A percentile compares a stretch with the other conserved stretches of the same genome.
These are phyloP conservation scores for Fusarium sp. DNA, from an alignment of 2,329 filamentous ascomycete genomes.

Conservation along the genomic window DNA sequence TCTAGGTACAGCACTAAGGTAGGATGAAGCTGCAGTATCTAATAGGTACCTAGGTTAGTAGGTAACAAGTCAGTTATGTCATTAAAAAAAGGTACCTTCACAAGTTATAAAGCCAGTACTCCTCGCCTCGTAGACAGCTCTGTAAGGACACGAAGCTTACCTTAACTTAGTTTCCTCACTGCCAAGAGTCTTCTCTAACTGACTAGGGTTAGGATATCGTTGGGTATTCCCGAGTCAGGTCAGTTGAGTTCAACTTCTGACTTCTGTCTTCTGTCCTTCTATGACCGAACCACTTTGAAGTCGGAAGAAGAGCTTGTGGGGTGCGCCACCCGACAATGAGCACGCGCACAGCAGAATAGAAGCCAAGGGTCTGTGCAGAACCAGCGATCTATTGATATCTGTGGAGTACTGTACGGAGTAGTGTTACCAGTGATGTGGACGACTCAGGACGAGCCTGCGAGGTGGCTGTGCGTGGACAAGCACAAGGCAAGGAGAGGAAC, in stretches of 20 bases:
- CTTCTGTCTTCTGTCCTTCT: constrained; percentile 5
- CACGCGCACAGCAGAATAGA: constrained; percentile 34
- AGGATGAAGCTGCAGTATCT: constrained; percentile 7
- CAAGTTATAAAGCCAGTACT: constrained; percentile 6
- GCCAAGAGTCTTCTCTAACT: constrained; percentile 4
- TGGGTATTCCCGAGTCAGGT: constrained; percentile 14
- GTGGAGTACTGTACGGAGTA: constrained; percentile 47
- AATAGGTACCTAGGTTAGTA: too few relatives aligned
- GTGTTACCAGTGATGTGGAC: constrained; percentile 38
- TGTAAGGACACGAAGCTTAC: constrained; percentile 24
- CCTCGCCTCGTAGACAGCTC: constrained; percentile 13
- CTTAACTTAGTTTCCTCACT: constrained; percentile 20
- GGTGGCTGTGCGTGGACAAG: constrained; percentile 12
- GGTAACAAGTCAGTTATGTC: constrained; percentile 5
- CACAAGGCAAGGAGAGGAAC: constrained; percentile 2
- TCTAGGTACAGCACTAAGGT: too few relatives aligned
- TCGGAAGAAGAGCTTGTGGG: constrained; percentile 30
- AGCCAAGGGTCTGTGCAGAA: constrained; percentile 42
- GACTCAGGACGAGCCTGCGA: constrained; percentile 18
- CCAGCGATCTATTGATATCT: constrained; percentile 37
- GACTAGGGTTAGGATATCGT: constrained; percentile 2
- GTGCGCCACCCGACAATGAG: constrained; percentile 42
- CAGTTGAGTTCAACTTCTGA: constrained; percentile 2
- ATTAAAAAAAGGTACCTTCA: constrained; percentile 8
- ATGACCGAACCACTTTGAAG: constrained; percentile 35